Conservation (phyloP, 768 basidiomycete genomes). For the Auricularia auricula-judae region DNA sequence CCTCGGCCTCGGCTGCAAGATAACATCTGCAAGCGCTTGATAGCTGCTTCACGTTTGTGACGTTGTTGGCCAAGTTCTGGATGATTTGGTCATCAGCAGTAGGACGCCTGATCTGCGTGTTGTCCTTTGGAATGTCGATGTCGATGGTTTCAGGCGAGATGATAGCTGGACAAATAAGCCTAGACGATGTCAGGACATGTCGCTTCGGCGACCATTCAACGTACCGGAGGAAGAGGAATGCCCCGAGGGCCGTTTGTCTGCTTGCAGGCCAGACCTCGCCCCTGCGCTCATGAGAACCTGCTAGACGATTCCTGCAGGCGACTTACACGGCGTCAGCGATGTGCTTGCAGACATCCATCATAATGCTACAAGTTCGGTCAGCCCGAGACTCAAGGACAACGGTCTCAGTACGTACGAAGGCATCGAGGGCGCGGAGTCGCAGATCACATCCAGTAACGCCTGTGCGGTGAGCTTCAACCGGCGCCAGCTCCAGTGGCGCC, state of each 20-base stretch:
- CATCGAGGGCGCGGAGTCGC: conserved; percentile 54
- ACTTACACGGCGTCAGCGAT: not conserved
- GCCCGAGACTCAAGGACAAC: not conserved
- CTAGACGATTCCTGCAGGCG: not conserved
- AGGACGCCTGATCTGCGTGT: conserved; percentile 61
- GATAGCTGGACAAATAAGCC: conserved; percentile 86
- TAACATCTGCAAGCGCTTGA: no score
- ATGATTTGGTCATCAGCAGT: conserved; percentile 85
- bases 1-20: no score
- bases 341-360: not conserved
- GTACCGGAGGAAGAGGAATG: conserved; percentile 84
- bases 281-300: conserved; percentile 22
- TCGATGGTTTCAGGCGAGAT: conserved; percentile 80
- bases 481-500: no score
- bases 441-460: conserved; percentile 65
- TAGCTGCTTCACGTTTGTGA: conserved; percentile 16
- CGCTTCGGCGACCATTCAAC: conserved; percentile 6
- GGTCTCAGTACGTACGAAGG: conserved; percentile 49
- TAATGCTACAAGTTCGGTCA: conserved; percentile 3
- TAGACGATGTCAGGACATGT: conserved; percentile 16
- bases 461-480: conserved; percentile 57
- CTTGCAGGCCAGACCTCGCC: conserved; percentile 64
- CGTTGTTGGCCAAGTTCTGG: conserved; percentile 89
- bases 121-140: conserved; percentile 61
- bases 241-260: conserved; percentile 73